Evolutionary conservation across 768 basidiomycete genomes (phyloP).

Genomic region (Neoboletus magnificus): DNA sequence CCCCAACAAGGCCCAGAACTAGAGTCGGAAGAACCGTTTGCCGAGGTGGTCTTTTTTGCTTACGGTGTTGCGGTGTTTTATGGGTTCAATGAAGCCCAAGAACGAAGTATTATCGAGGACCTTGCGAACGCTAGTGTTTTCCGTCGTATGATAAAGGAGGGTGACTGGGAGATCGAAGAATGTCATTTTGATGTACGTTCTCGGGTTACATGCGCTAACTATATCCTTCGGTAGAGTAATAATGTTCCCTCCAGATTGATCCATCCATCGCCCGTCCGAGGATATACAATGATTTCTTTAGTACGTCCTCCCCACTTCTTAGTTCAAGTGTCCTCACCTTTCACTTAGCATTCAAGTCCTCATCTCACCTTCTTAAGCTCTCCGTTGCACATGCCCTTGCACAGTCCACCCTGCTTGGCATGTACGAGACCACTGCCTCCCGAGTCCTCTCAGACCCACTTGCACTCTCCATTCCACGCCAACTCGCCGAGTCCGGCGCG

Average conservation of each 20-base stretch:
- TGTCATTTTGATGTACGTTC: constrained; percentile 76
- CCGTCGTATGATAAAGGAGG: constrained; percentile 56
- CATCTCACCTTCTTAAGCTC: constrained; percentile 84
- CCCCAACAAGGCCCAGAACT: neutral
- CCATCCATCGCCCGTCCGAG: constrained; percentile 79
- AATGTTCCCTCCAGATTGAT: constrained; percentile 57
- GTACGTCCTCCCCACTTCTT: constrained; percentile 44
- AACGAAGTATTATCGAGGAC: constrained; percentile 82
- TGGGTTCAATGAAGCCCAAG: constrained; percentile 76
- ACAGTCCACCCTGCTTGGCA: constrained; percentile 88
- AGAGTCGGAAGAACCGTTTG: constrained; percentile 45
- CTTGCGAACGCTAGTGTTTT: constrained; percentile 68
- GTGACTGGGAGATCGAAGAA: constrained; percentile 89
- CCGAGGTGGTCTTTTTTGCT: constrained; percentile 76
- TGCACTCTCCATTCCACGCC: constrained; percentile 78
- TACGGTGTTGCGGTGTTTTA: constrained; percentile 94
- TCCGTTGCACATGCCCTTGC: constrained; percentile 95
- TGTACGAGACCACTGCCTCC: constrained; percentile 77
- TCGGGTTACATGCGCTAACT: neutral
- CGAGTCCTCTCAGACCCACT: constrained; percentile 73
- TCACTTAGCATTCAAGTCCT: constrained; percentile 78
- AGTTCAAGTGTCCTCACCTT: neutral
- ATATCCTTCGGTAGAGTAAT: neutral
- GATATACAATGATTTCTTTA: constrained; percentile 96
- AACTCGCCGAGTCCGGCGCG: constrained; percentile 74